A percentile compares a stretch with the other conserved stretches of the same genome.
Evolutionary conservation across 495 filamentous ascomycete genomes (phyloP).

Genomic region (Hyaloscypha finlandica): DNA sequence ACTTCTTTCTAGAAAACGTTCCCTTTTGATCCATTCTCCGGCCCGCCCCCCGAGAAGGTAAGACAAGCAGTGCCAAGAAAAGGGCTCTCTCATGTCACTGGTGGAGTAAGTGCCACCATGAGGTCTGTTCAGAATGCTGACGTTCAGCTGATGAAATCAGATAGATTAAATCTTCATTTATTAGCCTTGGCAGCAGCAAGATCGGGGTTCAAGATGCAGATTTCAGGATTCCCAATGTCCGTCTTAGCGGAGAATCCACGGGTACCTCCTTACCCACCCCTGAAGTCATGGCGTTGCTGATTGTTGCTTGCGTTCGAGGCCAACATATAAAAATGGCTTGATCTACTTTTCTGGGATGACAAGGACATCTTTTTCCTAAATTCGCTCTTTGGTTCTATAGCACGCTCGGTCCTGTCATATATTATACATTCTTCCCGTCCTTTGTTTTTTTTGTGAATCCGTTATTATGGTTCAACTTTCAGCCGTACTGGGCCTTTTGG

Average conservation of each 20-base stretch:
- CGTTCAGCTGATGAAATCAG: neutral
- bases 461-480: conserved; percentile 26
- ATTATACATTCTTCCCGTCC: conserved; percentile 3
- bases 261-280: neutral
- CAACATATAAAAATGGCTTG: conserved; percentile 17
- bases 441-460: neutral
- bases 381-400: conserved; percentile 13
- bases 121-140: neutral
- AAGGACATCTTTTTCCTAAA: conserved; percentile 17
- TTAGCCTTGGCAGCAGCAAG: neutral
- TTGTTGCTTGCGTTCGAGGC: neutral
- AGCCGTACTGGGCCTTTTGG: conserved; percentile 14
- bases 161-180: neutral
- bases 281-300: neutral
- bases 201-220: neutral
- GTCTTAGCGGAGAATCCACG: neutral
- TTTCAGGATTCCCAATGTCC: neutral
- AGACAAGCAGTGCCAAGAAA: neutral
- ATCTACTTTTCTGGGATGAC: conserved; percentile 3
- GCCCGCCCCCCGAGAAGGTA: neutral
- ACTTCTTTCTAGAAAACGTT: neutral
- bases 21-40: neutral
- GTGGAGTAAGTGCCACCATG: neutral
- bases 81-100: neutral
- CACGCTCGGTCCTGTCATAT: neutral